Conservation (phyloP, 305 asterid genomes). For the Fraxinus albicans region DNA sequence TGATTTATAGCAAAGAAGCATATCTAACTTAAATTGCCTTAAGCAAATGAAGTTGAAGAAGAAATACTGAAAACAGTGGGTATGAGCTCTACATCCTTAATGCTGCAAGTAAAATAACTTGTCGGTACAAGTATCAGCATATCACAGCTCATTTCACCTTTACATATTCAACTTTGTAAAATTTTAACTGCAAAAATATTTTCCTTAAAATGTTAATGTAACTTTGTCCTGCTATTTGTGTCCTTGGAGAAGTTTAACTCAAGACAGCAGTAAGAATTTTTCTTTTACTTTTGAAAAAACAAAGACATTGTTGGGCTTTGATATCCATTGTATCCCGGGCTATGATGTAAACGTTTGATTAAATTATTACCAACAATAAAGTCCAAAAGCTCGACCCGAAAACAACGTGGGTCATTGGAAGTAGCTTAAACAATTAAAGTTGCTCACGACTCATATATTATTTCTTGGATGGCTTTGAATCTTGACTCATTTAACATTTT, state of each 20-base stretch:
- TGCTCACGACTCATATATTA: too few relatives aligned
- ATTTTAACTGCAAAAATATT: background rate
- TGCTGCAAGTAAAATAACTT: background rate
- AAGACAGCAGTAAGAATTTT: background rate
- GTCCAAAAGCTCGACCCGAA: too few relatives aligned
- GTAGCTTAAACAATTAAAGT: too few relatives aligned
- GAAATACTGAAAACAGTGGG: background rate
- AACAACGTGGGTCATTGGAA: too few relatives aligned
- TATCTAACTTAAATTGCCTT: background rate
- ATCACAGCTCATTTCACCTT: background rate
- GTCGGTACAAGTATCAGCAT: background rate
- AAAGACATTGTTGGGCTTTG: background rate
- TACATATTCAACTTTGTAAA: background rate
- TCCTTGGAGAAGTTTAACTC: background rate
- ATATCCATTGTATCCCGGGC: too few relatives aligned
- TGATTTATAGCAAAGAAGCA: background rate
- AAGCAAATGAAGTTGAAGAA: constrained; percentile 6
- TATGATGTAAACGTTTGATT: too few relatives aligned
- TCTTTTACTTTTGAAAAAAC: background rate
- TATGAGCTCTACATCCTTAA: background rate
- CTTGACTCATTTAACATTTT: too few relatives aligned
- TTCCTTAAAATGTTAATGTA: background rate
- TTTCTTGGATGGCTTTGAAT: too few relatives aligned
- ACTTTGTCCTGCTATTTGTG: background rate
- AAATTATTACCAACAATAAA: too few relatives aligned